Evolutionary conservation across 257 asterid genomes (phyloP).

Genomic region (Paraleonurus japonicus): DNA sequence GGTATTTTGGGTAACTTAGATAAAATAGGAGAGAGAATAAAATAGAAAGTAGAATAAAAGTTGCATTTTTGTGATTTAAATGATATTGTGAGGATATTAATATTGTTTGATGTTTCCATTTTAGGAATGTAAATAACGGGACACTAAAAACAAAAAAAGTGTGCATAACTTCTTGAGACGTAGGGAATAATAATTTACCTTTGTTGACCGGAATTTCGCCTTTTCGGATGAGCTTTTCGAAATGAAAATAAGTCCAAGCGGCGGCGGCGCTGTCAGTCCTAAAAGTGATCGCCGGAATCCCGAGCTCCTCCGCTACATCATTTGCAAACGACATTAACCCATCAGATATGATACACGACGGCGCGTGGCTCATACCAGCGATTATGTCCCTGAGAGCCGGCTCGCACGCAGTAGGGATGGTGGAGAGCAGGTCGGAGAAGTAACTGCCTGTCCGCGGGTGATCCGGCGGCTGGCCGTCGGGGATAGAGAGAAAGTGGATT

Average conservation of each 20-base stretch:
- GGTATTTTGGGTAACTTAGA: too few species aligned
- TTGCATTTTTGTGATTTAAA: too few species aligned
- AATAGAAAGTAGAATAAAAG: too few species aligned
- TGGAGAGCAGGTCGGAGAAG: constrained; percentile 21
- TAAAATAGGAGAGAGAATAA: too few species aligned
- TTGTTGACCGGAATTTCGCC: constrained; percentile 35
- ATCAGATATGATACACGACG: constrained; percentile 41
- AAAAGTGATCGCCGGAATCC: constrained; percentile 40
- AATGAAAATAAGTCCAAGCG: constrained; percentile 41
- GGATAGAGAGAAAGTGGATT: constrained; percentile 33
- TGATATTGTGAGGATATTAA: too few species aligned
- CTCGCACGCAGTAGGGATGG: constrained; percentile 18
- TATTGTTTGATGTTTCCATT: too few species aligned
- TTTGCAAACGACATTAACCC: constrained; percentile 45
- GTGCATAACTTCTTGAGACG: too few species aligned
- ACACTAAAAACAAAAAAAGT: too few species aligned
- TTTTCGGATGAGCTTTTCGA: constrained; percentile 31
- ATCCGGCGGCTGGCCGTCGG: constrained; percentile 45
- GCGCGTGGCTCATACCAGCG: constrained; percentile 29
- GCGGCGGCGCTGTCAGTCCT: constrained; percentile 44
- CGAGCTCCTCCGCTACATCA: constrained; percentile 39
- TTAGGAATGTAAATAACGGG: too few species aligned
- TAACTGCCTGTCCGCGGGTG: constrained; percentile 33
- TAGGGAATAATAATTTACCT: constrained; percentile 33
- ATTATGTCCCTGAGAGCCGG: constrained; percentile 27